These are phyloP conservation scores for Leishmania aethiopica DNA, from an alignment of 208 protist species.

Conservation along the genomic window DNA sequence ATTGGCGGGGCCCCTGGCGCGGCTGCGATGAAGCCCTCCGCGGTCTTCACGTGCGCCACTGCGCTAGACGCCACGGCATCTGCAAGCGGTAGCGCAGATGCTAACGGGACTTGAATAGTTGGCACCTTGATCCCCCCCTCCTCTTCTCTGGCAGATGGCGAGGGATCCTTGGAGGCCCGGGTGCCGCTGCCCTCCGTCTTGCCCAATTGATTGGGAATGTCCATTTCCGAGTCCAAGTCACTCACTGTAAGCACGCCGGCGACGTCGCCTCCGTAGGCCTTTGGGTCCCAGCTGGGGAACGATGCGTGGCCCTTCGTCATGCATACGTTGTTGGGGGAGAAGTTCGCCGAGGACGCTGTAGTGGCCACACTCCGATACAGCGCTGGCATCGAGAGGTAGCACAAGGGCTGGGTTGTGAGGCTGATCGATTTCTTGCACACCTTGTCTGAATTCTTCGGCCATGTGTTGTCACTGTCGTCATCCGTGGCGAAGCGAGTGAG, in stretches of 20 bases:
- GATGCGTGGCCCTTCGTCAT: conserved; percentile 14
- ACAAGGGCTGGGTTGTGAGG: neutral
- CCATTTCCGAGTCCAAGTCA: conserved; percentile 17
- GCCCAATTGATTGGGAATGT: neutral
- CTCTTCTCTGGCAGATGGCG: neutral
- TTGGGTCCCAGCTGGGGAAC: conserved; percentile 31
- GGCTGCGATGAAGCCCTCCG: conserved; percentile 2
- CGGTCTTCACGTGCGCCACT: neutral
- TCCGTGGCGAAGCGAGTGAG: neutral
- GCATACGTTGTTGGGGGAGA: neutral
- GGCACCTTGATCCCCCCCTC: neutral
- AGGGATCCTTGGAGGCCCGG: neutral
- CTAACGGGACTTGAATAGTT: neutral
- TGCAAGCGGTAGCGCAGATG: neutral
- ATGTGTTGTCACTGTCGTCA: conserved; percentile 2
- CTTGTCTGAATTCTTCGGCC: neutral
- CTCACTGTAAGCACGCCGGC: conserved; percentile 27
- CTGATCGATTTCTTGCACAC: neutral
- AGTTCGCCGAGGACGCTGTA: neutral
- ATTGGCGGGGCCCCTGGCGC: neutral
- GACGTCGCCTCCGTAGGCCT: conserved; percentile 28
- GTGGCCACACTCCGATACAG: neutral
- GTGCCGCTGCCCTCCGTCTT: neutral
- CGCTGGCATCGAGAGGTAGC: conserved; percentile 6
- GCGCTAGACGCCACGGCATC: neutral